Percentiles rank a stretch among this genome's conserved stretches.
Evolutionary conservation across 345 rosid species (phyloP).

Genomic region (Citropsis articulata): DNA sequence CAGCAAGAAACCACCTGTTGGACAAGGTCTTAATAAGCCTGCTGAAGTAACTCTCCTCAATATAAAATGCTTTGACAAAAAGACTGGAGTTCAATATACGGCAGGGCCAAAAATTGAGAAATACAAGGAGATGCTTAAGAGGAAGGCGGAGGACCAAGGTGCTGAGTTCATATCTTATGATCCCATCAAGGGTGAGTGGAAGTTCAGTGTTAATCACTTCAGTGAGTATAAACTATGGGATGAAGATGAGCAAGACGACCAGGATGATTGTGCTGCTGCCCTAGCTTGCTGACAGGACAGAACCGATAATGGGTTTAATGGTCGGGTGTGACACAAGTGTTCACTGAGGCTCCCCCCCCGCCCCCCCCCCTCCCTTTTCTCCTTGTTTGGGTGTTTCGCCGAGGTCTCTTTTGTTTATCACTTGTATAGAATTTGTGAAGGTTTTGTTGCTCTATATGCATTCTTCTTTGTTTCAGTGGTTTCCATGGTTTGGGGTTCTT

Average conservation of each 20-base stretch:
- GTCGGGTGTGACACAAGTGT: too few relatives aligned
- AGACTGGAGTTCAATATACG: conserved; percentile 59
- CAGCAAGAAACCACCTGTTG: conserved; percentile 81
- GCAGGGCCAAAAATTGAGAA: conserved; percentile 70
- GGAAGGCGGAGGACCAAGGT: conserved; percentile 87
- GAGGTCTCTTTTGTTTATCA: conserved; percentile 1
- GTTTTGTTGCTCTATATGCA: neutral
- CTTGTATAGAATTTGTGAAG: conserved; percentile 17
- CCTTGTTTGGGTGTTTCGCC: too few relatives aligned
- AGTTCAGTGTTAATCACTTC: conserved; percentile 80
- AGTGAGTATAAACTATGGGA: conserved; percentile 62
- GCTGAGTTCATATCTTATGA: conserved; percentile 85
- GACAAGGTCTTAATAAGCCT: conserved; percentile 91
- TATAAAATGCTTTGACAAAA: conserved; percentile 83
- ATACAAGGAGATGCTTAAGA: conserved; percentile 82
- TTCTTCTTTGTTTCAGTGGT: neutral
- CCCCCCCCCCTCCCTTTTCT: too few relatives aligned
- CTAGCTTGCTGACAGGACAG: conserved; percentile 22
- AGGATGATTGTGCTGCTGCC: conserved; percentile 8
- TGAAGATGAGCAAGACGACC: conserved; percentile 30
- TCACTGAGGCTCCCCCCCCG: too few relatives aligned
- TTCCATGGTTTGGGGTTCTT: neutral
- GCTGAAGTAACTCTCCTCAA: conserved; percentile 94
- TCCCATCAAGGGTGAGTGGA: conserved; percentile 82
- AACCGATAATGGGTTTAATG: neutral